Percentiles rank a stretch among this genome's conserved stretches.
phyloP scores from a whole-genome alignment of 78 protist genomes.

The Anaeramoeba flamelloides region DNA sequence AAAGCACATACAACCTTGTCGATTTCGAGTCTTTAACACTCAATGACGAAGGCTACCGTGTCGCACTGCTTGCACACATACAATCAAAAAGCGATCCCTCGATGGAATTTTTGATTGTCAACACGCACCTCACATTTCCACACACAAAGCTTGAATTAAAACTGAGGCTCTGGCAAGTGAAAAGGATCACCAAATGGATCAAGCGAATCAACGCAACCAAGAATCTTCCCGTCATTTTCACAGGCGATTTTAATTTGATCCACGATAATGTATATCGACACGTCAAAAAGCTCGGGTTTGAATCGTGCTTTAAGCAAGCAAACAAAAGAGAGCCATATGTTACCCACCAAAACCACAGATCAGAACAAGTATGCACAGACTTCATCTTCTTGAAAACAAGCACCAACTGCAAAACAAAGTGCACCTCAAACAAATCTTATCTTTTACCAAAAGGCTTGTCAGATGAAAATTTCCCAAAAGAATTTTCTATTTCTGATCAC shows the following conservation, averaged over 20 bases:
- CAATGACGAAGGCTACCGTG: neutral
- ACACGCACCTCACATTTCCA: neutral
- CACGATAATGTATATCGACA: neutral
- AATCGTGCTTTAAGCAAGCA: neutral
- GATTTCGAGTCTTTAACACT: neutral
- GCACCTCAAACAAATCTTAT: too few relatives aligned
- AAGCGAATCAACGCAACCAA: neutral
- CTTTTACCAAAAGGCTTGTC: too few relatives aligned
- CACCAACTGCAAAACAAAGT: too few relatives aligned
- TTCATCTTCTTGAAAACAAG: neutral
- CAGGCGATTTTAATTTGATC: neutral
- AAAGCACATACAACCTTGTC: neutral
- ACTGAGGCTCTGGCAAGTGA: neutral
- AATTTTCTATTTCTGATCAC: too few relatives aligned
- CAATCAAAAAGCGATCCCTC: neutral
- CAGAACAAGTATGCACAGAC: neutral
- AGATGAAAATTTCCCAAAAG: too few relatives aligned
- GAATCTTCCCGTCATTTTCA: neutral
- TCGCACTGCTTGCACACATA: neutral
- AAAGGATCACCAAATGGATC: neutral
- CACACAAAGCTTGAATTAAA: neutral
- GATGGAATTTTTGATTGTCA: neutral
- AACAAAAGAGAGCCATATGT: neutral
- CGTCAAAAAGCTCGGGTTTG: neutral
- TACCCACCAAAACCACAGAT: neutral